A percentile compares a stretch with the other conserved stretches of the same genome.
phyloP scores from a whole-genome alignment of 805 yeast species.

The Cyberlindnera mississippiensis region DNA sequence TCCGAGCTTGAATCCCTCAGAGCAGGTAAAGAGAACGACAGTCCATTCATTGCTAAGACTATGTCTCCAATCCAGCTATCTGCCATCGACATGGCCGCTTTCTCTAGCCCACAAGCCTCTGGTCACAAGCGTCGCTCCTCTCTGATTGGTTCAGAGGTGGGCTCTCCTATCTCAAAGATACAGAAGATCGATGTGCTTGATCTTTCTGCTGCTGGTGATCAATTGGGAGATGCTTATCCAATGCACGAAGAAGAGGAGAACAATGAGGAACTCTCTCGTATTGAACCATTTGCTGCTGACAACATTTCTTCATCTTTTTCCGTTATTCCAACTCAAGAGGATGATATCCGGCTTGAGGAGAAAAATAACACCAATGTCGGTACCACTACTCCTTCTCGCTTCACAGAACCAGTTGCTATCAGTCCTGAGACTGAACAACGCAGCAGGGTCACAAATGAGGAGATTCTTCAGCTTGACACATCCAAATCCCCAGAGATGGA shows the following conservation, averaged over 20 bases:
- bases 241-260: constrained; percentile 24
- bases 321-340: constrained; percentile 13
- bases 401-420: constrained; percentile 30
- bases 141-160: constrained; percentile 25
- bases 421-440: constrained; percentile 31
- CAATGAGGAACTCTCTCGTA: constrained; percentile 27
- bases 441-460: constrained; percentile 21
- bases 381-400: constrained; percentile 26
- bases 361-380: background rate
- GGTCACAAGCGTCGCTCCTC: constrained; percentile 22
- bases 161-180: constrained; percentile 8
- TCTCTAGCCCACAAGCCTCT: constrained; percentile 8
- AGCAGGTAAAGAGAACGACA: constrained; percentile 20
- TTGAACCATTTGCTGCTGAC: constrained; percentile 16
- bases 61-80: constrained; percentile 12
- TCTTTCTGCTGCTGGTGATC: constrained; percentile 5
- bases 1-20: constrained; percentile 8
- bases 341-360: constrained; percentile 10
- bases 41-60: constrained; percentile 7
- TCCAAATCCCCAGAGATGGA: constrained; percentile 22
- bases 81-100: background rate
- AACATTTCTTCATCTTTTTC: constrained; percentile 1
- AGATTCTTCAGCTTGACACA: constrained; percentile 17
- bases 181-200: constrained; percentile 9
- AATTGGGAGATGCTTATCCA: constrained; percentile 11